phyloP scores from a whole-genome alignment of 2,329 filamentous ascomycete genomes.

The Pseudophaeomoniella oleicola region DNA sequence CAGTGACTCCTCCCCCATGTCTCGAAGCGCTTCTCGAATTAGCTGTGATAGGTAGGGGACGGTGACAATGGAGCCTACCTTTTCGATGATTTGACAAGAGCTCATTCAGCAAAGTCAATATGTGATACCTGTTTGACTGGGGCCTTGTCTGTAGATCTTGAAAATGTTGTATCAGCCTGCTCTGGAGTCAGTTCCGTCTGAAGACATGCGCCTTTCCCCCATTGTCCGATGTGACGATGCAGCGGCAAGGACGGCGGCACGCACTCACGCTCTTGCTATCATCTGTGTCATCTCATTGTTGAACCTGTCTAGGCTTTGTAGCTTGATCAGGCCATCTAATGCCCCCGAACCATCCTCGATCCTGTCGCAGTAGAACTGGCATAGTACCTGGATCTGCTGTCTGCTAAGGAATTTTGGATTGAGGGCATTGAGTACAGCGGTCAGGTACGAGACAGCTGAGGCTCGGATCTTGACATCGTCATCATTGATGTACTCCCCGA shows the following conservation, averaged over 20 bases:
- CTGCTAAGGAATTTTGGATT: slow-evolving; percentile 41
- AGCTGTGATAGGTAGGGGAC: slow-evolving; percentile 7
- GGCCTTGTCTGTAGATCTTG: slow-evolving; percentile 45
- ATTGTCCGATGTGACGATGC: no score
- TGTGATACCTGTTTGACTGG: slow-evolving; percentile 50
- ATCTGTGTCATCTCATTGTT: slow-evolving; percentile 39
- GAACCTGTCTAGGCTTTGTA: slow-evolving; percentile 47
- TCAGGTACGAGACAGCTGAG: slow-evolving; percentile 37
- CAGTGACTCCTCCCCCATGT: slow-evolving; percentile 45
- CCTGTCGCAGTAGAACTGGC: slow-evolving; percentile 49
- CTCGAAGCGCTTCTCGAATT: slow-evolving; percentile 28
- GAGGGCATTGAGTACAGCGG: slow-evolving; percentile 29
- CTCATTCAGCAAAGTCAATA: slow-evolving; percentile 46
- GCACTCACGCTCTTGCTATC: slow-evolving; percentile 36
- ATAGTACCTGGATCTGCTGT: slow-evolving; percentile 48
- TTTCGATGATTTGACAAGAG: slow-evolving; percentile 47
- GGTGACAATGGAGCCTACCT: slow-evolving; percentile 20
- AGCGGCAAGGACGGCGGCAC: slow-evolving; percentile 7
- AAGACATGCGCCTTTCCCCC: slow-evolving; percentile 2
- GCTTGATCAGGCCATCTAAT: slow-evolving; percentile 40
- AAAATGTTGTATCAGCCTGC: slow-evolving; percentile 35
- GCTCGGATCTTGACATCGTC: slow-evolving; percentile 45
- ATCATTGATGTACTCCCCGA: slow-evolving; percentile 54
- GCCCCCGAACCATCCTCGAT: slow-evolving; percentile 47
- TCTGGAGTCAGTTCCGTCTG: not conserved